Evolutionary conservation across 768 basidiomycete species (phyloP).

Genomic region (Symmetrospora coprosmae): DNA sequence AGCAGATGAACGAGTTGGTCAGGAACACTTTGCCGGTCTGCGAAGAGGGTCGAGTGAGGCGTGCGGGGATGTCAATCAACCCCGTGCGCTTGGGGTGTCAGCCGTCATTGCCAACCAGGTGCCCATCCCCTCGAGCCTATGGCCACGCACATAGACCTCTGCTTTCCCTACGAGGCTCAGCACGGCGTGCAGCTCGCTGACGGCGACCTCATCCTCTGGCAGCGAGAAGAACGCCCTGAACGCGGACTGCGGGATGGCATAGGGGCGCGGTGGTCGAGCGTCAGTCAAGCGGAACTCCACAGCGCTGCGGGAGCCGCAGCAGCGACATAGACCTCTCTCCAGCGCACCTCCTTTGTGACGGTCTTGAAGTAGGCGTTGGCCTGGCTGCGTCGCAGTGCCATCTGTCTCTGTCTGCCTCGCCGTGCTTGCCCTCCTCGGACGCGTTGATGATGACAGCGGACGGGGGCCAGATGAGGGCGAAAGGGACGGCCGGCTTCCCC

Average conservation of each 20-base stretch:
- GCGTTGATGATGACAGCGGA: too few relatives aligned
- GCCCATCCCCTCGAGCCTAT: neutral
- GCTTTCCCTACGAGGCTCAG: slow-evolving; percentile 26
- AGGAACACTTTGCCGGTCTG: slow-evolving; percentile 84
- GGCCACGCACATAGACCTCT: slow-evolving; percentile 30
- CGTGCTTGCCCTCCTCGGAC: too few relatives aligned
- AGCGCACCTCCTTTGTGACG: slow-evolving; percentile 15
- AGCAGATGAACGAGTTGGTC: slow-evolving; percentile 75
- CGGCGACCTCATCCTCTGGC: slow-evolving; percentile 28
- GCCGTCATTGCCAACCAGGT: too few relatives aligned
- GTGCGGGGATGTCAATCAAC: neutral
- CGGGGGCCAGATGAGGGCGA: too few relatives aligned
- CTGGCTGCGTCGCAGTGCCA: slow-evolving; percentile 18
- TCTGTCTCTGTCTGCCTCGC: too few relatives aligned
- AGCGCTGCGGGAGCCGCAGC: neutral
- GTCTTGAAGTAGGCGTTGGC: slow-evolving; percentile 19
- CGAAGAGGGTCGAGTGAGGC: neutral
- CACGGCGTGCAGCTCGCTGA: slow-evolving; percentile 31
- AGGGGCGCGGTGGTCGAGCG: neutral
- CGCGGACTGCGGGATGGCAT: slow-evolving; percentile 4
- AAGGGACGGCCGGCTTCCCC: neutral
- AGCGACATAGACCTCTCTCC: neutral
- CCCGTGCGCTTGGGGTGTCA: too few relatives aligned
- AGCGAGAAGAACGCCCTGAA: slow-evolving; percentile 31
- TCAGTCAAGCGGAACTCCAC: neutral